Evolutionary conservation across 1,139 yeast species (phyloP).

Genomic region (Geotrichum australiense): DNA sequence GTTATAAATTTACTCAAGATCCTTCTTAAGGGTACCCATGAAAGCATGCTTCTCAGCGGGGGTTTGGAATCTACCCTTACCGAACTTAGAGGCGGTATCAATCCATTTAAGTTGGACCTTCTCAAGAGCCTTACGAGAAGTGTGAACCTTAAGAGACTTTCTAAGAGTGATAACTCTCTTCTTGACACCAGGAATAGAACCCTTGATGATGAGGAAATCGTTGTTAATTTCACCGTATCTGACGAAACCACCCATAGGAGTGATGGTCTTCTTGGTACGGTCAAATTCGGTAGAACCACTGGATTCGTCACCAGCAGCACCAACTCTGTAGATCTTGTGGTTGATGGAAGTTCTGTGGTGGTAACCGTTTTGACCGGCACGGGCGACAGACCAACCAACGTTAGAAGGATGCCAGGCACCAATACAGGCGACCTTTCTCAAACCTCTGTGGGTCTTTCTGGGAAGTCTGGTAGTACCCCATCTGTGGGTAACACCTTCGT

Average conservation of each 20-base stretch:
- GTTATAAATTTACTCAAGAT: slow-evolving; percentile 36
- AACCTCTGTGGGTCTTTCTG: slow-evolving; percentile 99
- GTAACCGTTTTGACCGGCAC: slow-evolving; percentile 99
- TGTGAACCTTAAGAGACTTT: slow-evolving; percentile 96
- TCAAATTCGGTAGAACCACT: slow-evolving; percentile 96
- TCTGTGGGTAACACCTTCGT: slow-evolving; percentile 99
- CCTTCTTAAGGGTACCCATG: slow-evolving; percentile 99
- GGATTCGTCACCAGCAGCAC: slow-evolving; percentile 90
- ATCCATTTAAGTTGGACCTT: slow-evolving; percentile 97
- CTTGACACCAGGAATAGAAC: slow-evolving; percentile 99
- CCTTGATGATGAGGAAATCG: slow-evolving; percentile 96
- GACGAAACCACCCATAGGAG: slow-evolving; percentile 99
- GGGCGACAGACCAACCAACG: slow-evolving; percentile 99
- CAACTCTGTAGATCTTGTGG: slow-evolving; percentile 99
- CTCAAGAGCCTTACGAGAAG: slow-evolving; percentile 97
- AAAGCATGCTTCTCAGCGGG: slow-evolving; percentile 99
- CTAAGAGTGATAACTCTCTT: slow-evolving; percentile 99
- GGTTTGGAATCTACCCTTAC: slow-evolving; percentile 99
- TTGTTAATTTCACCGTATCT: slow-evolving; percentile 97
- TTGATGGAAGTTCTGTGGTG: slow-evolving; percentile 99
- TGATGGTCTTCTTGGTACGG: slow-evolving; percentile 99
- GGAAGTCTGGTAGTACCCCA: slow-evolving; percentile 99
- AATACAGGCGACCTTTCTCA: slow-evolving; percentile 99
- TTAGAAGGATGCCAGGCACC: slow-evolving; percentile 99
- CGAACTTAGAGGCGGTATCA: slow-evolving; percentile 99